These are phyloP conservation scores for Bruguiera gymnorhiza DNA, from an alignment of 345 rosid genomes.

Conservation along the genomic window DNA sequence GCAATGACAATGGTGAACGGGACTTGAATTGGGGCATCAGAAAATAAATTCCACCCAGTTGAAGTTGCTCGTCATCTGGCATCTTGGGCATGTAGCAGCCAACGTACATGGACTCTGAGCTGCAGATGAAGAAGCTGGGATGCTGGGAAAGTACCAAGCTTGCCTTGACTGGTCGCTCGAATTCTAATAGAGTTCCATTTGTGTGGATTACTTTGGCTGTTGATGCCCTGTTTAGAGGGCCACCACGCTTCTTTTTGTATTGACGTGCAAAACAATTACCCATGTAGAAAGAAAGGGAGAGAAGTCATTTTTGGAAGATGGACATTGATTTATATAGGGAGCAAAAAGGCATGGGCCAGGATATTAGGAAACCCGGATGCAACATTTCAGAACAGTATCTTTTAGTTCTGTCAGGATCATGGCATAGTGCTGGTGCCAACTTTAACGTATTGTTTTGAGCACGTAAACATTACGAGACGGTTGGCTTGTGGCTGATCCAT, in stretches of 20 bases:
- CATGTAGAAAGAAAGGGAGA: constrained; percentile 17
- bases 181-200: constrained; percentile 39
- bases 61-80: constrained; percentile 36
- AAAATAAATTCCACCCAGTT: constrained; percentile 42
- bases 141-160: constrained; percentile 25
- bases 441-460: no score
- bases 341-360: no score
- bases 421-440: not conserved
- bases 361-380: not conserved
- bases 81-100: constrained; percentile 24
- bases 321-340: no score
- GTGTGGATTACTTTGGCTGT: constrained; percentile 36
- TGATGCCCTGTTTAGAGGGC: constrained; percentile 7
- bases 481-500: no score
- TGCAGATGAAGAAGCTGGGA: constrained; percentile 41
- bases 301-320: no score
- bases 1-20: constrained; percentile 27
- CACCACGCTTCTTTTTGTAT: not conserved
- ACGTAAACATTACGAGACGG: no score
- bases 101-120: constrained; percentile 39
- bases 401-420: not conserved
- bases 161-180: constrained; percentile 34
- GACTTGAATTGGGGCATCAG: constrained; percentile 40
- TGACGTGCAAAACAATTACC: constrained; percentile 41
- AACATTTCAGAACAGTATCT: not conserved